Percentiles rank a stretch among this genome's conserved stretches.
phyloP scores from a whole-genome alignment of 805 yeast species.

The Myxozyma kluyveri region DNA sequence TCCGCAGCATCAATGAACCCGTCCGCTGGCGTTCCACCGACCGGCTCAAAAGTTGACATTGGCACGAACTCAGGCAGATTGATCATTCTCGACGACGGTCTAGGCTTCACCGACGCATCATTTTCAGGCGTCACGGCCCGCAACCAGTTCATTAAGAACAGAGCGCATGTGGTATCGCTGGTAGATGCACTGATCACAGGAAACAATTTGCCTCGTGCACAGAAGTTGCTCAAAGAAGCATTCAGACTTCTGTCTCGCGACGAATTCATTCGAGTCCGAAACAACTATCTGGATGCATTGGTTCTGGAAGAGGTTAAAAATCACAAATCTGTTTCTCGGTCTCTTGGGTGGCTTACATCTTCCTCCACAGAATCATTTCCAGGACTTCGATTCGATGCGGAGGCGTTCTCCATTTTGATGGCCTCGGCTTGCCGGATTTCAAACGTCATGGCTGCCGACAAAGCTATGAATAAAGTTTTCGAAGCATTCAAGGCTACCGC shows the following conservation, averaged over 20 bases:
- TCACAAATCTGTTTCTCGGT: not conserved
- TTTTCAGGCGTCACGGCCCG: slow-evolving; percentile 5
- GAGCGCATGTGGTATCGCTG: slow-evolving; percentile 23
- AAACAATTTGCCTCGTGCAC: slow-evolving; percentile 29
- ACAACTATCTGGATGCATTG: slow-evolving; percentile 19
- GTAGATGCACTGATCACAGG: slow-evolving; percentile 28
- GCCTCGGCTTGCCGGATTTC: slow-evolving; percentile 10
- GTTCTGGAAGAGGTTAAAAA: slow-evolving; percentile 13
- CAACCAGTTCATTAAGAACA: slow-evolving; percentile 8
- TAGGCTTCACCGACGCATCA: slow-evolving; percentile 1
- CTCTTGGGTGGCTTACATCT: slow-evolving; percentile 9
- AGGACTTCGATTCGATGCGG: slow-evolving; percentile 9
- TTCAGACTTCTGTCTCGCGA: slow-evolving; percentile 11
- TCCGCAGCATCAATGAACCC: not conserved
- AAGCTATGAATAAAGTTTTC: not conserved
- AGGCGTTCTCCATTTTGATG: slow-evolving; percentile 16
- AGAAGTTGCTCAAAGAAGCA: slow-evolving; percentile 17
- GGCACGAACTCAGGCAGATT: slow-evolving; percentile 14
- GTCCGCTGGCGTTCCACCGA: not conserved
- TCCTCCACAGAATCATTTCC: slow-evolving; percentile 1
- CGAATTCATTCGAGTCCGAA: slow-evolving; percentile 17
- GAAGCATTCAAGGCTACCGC: not conserved
- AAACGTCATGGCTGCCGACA: slow-evolving; percentile 11
- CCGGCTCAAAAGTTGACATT: not conserved
- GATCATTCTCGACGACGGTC: slow-evolving; percentile 13